Evolutionary conservation across 1,139 yeast genomes (phyloP), one percentile per base, ranked within the genome.

Genomic region (Scheffersomyces parashehatae): DNA sequence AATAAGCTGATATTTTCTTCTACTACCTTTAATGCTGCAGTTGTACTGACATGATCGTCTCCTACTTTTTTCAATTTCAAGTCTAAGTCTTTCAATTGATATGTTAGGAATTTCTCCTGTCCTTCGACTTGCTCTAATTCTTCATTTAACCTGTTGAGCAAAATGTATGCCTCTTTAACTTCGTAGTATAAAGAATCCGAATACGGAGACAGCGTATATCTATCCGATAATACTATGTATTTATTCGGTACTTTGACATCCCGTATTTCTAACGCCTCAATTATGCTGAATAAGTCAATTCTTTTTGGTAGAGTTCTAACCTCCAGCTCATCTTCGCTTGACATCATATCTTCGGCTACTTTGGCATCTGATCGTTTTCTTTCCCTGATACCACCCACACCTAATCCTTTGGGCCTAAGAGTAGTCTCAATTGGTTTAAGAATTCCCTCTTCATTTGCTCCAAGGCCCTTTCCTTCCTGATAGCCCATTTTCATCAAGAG

Each of bases 401-500:
- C 97, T 29, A 78, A 65, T 1, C 88, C 87, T 42, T 72, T 72
- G 0, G 89, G 88, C 35, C 95, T 67, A 35, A 79, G 59, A 47
- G 77, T 75, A 8, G 89, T 85, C 48, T 85, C 85, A 9, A 93
- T 83, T 0, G 98, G 98, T 14, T 77, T 79, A 0, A 79, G 76
- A 2, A 89, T 88, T 34, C 99, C 99, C 41, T 75, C 75, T 1
- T 83, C 82, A 16, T 73, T 65, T 4, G 69, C 65, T 0, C 99
- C 99, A 16, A 93, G 74, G 0, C 98, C 98, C 50, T 78, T 72
- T 0, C 99, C 99, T 36, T 79, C 79, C 12, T 75, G 74, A 60
- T 89, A 91, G 0, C 99, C 99, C 98, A 93, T 91, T 53, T 82
- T 78, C 56, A 82, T 74, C 71, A 93, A 64, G 41, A 93, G 68